Evolutionary conservation across 345 rosid species (phyloP).

Genomic region (Passiflora organensis): DNA sequence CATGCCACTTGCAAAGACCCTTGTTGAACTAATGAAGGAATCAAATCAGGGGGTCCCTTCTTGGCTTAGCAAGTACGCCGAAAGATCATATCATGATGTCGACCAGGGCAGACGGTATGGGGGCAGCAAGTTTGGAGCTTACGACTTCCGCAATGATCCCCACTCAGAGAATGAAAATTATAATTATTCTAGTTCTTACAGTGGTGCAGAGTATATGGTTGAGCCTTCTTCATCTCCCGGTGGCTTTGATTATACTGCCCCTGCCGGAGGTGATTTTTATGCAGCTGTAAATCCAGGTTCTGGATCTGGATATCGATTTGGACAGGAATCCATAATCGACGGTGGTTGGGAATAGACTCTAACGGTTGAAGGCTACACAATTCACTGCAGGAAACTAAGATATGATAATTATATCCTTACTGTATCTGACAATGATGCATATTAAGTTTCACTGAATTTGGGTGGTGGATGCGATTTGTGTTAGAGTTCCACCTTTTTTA

Average conservation of each 20-base stretch:
- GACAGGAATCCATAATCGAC: constrained; percentile 22
- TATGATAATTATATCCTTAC: neutral
- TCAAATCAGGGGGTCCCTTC: constrained; percentile 44
- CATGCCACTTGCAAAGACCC: constrained; percentile 33
- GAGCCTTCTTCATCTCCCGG: constrained; percentile 1
- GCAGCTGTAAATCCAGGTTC: neutral
- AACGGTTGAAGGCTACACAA: neutral
- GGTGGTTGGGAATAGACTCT: constrained; percentile 39
- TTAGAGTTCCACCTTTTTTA: neutral
- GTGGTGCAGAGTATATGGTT: neutral
- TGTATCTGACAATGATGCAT: neutral
- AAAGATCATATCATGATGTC: constrained; percentile 8
- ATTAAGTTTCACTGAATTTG: neutral
- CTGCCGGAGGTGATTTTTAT: constrained; percentile 1
- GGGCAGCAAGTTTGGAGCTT: constrained; percentile 37
- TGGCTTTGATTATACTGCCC: constrained; percentile 4
- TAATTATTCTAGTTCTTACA: constrained; percentile 12
- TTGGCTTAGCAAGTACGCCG: constrained; percentile 37
- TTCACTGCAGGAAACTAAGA: no score
- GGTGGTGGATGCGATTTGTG: neutral
- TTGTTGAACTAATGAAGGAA: constrained; percentile 39
- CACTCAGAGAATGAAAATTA: constrained; percentile 6
- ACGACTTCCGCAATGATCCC: constrained; percentile 35
- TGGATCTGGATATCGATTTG: neutral
- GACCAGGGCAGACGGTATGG: constrained; percentile 6